Percentiles rank a stretch among this genome's conserved stretches.
These are phyloP conservation scores for Allantophomopsis cytisporea DNA, from an alignment of 2,329 filamentous ascomycete genomes.

Conservation along the genomic window DNA sequence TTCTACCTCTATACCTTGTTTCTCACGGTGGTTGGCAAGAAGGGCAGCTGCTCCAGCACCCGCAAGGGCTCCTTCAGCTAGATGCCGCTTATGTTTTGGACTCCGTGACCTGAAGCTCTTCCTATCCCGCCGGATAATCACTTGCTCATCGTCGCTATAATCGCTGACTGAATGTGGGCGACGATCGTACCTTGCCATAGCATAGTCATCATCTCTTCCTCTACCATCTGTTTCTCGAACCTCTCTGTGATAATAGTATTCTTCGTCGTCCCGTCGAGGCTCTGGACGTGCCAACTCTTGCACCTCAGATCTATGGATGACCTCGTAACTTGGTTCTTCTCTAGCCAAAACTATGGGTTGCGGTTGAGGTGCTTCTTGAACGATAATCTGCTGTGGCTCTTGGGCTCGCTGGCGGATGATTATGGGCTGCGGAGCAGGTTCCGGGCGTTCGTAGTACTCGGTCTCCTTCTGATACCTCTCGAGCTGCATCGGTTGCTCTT, in stretches of 20 bases:
- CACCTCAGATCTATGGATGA: constrained; percentile 12
- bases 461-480: constrained; percentile 48
- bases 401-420: constrained; percentile 40
- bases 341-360: constrained; percentile 30
- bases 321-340: constrained; percentile 10
- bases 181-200: constrained; percentile 22
- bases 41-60: constrained; percentile 49
- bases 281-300: constrained; percentile 10
- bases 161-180: constrained; percentile 19
- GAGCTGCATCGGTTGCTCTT: constrained; percentile 26
- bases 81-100: constrained; percentile 40
- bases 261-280: constrained; percentile 15
- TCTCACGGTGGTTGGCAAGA: constrained; percentile 37
- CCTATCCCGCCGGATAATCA: constrained; percentile 34
- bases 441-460: constrained; percentile 42
- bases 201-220: constrained; percentile 10
- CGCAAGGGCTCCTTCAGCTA: constrained; percentile 51
- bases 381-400: constrained; percentile 45
- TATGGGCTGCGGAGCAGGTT: constrained; percentile 35
- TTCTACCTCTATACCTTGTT: constrained; percentile 14
- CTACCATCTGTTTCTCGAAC: constrained; percentile 12
- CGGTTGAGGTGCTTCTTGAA: constrained; percentile 40
- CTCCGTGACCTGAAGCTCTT: constrained; percentile 23
- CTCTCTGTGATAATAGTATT: constrained; percentile 22
- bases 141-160: constrained; percentile 31